These are phyloP conservation scores for Colletotrichum eleusines DNA, from an alignment of 2,329 filamentous ascomycete genomes.

Conservation along the genomic window DNA sequence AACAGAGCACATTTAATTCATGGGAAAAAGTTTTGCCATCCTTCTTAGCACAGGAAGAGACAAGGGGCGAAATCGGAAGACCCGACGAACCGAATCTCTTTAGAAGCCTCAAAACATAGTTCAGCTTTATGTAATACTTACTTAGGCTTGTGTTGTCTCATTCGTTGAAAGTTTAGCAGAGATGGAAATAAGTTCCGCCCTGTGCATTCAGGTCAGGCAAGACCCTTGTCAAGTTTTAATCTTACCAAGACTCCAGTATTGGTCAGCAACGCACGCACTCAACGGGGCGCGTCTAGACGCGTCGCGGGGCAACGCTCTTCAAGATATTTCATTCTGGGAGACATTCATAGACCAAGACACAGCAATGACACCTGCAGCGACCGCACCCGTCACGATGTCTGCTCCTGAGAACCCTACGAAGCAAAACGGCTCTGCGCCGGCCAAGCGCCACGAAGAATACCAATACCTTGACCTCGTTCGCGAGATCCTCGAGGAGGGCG, in stretches of 20 bases:
- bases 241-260: conserved; percentile 7
- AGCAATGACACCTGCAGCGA: conserved; percentile 30
- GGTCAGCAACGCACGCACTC: conserved; percentile 34
- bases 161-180: conserved; percentile 31
- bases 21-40: not conserved
- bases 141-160: conserved; percentile 3
- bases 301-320: conserved; percentile 20
- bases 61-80: conserved; percentile 17
- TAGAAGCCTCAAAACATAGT: conserved; percentile 33
- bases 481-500: conserved; percentile 84
- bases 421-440: conserved; percentile 13
- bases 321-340: not conserved
- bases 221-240: conserved; percentile 21
- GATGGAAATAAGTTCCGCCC: conserved; percentile 31
- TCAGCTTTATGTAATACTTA: conserved; percentile 32
- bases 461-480: conserved; percentile 94
- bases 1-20: not conserved
- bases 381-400: conserved; percentile 24
- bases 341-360: not conserved
- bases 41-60: conserved; percentile 12
- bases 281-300: conserved; percentile 37
- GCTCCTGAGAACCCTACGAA: conserved; percentile 19
- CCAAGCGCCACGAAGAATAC: conserved; percentile 80
- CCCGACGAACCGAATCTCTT: conserved; percentile 21
- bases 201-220: conserved; percentile 26